Percentiles rank a stretch among this genome's conserved stretches.
Evolutionary conservation across 768 basidiomycete genomes (phyloP).

Genomic region (Termitomyces sp.): DNA sequence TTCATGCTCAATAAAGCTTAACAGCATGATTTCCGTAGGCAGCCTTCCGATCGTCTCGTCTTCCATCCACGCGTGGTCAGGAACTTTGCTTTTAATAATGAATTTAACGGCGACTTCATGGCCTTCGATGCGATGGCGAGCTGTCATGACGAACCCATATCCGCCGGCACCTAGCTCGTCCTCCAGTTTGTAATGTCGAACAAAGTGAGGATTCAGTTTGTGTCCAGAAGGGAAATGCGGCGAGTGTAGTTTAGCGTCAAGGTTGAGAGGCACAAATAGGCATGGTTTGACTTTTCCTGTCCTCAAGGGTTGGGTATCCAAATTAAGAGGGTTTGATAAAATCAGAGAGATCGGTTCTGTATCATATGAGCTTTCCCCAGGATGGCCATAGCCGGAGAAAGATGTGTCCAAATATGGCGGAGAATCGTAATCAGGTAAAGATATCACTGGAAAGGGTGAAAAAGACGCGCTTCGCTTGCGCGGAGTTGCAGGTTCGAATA

Average conservation of each 20-base stretch:
- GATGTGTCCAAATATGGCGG: slow-evolving; percentile 6
- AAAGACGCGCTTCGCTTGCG: slow-evolving; percentile 3
- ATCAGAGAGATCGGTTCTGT: slow-evolving; percentile 1
- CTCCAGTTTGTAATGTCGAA: slow-evolving; percentile 51
- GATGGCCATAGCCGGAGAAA: slow-evolving; percentile 11
- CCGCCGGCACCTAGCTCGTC: slow-evolving; percentile 89
- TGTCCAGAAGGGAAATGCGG: slow-evolving; percentile 56
- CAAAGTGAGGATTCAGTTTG: slow-evolving; percentile 55
- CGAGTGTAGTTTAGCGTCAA: slow-evolving; percentile 31
- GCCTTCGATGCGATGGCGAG: slow-evolving; percentile 51
- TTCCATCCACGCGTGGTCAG: slow-evolving; percentile 55
- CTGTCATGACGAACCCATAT: slow-evolving; percentile 94
- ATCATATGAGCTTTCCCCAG: slow-evolving; percentile 1
- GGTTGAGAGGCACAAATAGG: slow-evolving; percentile 19
- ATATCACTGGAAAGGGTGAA: slow-evolving; percentile 8
- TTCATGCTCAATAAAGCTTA: slow-evolving; percentile 69
- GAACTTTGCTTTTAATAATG: slow-evolving; percentile 76
- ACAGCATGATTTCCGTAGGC: slow-evolving; percentile 78
- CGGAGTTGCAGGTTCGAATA: slow-evolving; percentile 6
- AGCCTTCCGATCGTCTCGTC: slow-evolving; percentile 58
- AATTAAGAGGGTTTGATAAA: slow-evolving; percentile 7
- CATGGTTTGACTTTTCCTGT: slow-evolving; percentile 5
- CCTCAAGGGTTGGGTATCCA: slow-evolving; percentile 7
- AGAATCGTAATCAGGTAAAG: slow-evolving; percentile 9
- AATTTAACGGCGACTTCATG: slow-evolving; percentile 92